Base-by-base conservation (phyloP, 78 protist species). In the Polysphondylium violaceum region DNA sequence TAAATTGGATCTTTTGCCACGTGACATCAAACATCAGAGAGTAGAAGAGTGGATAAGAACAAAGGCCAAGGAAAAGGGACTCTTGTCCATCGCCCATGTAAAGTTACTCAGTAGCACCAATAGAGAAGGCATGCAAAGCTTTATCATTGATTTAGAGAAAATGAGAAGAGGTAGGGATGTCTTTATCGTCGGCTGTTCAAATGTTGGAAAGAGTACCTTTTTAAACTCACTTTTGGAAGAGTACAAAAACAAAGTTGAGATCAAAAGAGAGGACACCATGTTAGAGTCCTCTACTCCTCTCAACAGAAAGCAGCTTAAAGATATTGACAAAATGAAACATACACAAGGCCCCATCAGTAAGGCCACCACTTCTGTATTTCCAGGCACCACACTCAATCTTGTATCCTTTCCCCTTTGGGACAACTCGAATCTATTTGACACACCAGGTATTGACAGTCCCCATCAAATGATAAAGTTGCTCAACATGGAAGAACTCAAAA, bases 401-500 rank as follows among this genome's bases (percentile, higher is more conserved):
- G 47, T 87, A 3, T 87, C 93, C 11, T 25, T 87, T 17, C 93
- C 93, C 38, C 55, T 87, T n/a, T 75, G 93, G 88, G 38, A 73
- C 21, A 73, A 87, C n/a, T 55, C 86, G 19, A 73, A 50, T 2
- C 31, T 87, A 8, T 87, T 87, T 64, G 93, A 87, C 73, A 87
- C 93, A 29, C 93, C 93, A 4, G 93, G 93, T 58, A 50, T 87
- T 19, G 86, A 76, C 17, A 87, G 73, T 58, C 88, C 86, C 23
- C 17, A 33, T 44, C 93, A 87, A 61, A 87, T 87, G 53, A 56
- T 73, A 1, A 87, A 87, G n/a, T 17, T 53, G 3, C 44, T 87
- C 8, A n/a, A 38, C 23, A 19, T 74, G 14, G 68, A 76, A 6
- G 93, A 87, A 60, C 23, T 87, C 8, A 87, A 60, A 63, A 41